Base-by-base conservation (phyloP, 495 filamentous ascomycete genomes). In the Lophiotrema nucula region DNA sequence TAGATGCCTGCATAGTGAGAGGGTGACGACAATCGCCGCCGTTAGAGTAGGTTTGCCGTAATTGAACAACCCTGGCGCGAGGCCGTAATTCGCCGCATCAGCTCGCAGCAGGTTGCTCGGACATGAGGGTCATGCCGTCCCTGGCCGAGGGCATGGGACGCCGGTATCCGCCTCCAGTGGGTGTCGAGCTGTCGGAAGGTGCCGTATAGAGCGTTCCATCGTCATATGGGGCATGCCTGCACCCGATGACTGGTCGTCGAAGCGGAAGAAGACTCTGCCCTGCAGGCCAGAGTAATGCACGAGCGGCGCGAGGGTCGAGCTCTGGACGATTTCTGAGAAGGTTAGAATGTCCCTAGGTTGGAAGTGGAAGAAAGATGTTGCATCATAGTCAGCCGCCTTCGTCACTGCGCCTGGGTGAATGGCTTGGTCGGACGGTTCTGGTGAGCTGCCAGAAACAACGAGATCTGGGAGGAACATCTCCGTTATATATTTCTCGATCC, bases 361-460 rank as follows among this genome's bases (percentile, higher is more conserved):
- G 18, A 13, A 21, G 6, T 8, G 18, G 11, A 43, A 43, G 39
- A 43, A 21, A 43, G 39, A 19, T 6, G 18, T 43, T 43, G 39
- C 39, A 43, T 43, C 39, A 43, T 43, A 12, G 12, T 31, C 46
- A 49, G 46, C 46, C 46, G 19, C 46, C 25, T 49, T 21, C 46
- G 46, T 49, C 46, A 49, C 27, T n/a, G 1, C 22, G n/a, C 12
- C 23, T 21, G 42, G 42, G 21, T 16, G 42, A 18, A 21, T 13
- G 42, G 16, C 42, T 16, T 23, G 39, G 19, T 11, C 10, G 39
- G 11, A 43, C 39, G 19, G 6, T 18, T 6, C 10, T 6, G 39
- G 10, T 18, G 42, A 21, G 31, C 31, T 8, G 31, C 31, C 31
- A 35, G 8, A 8, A n/a, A 35, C 31, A 8, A 35, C 31, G n/a